Percentiles rank a stretch among this genome's conserved stretches.
Conservation (phyloP, 75 land plant species). For the Gnetum montanum region DNA sequence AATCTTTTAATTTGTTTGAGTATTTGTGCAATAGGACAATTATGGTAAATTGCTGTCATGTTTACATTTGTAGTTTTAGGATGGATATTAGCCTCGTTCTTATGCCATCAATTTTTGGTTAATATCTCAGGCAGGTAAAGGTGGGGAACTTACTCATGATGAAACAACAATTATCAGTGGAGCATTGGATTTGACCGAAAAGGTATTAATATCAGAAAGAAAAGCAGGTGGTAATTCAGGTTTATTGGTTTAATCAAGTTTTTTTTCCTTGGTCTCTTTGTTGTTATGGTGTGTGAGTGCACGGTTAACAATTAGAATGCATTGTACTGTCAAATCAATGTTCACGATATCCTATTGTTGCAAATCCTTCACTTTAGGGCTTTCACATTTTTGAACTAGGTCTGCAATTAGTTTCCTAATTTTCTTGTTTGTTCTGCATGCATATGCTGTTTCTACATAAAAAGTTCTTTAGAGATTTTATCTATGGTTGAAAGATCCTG, state of each 20-base stretch:
- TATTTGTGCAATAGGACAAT: background rate
- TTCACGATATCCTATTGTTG: too few relatives aligned
- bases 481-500: too few relatives aligned
- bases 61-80: too few relatives aligned
- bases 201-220: slow-evolving; percentile 31
- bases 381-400: background rate
- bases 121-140: slow-evolving; percentile 80
- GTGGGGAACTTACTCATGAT: slow-evolving; percentile 87
- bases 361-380: too few relatives aligned
- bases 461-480: too few relatives aligned
- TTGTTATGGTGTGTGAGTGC: background rate
- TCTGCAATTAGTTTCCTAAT: background rate
- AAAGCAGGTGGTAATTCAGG: slow-evolving; percentile 1
- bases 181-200: slow-evolving; percentile 77
- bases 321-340: too few relatives aligned
- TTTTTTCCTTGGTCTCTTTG: background rate
- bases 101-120: too few relatives aligned
- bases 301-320: too few relatives aligned
- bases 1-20: background rate
- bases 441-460: too few relatives aligned
- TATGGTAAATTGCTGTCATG: too few relatives aligned
- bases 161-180: slow-evolving; percentile 87
- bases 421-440: slow-evolving; percentile 2
- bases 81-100: too few relatives aligned
- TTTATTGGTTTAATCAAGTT: too few relatives aligned